A percentile compares a stretch with the other conserved stretches of the same genome.
These are phyloP conservation scores for Podaxis rugospora DNA, from an alignment of 768 basidiomycete species.

Conservation along the genomic window DNA sequence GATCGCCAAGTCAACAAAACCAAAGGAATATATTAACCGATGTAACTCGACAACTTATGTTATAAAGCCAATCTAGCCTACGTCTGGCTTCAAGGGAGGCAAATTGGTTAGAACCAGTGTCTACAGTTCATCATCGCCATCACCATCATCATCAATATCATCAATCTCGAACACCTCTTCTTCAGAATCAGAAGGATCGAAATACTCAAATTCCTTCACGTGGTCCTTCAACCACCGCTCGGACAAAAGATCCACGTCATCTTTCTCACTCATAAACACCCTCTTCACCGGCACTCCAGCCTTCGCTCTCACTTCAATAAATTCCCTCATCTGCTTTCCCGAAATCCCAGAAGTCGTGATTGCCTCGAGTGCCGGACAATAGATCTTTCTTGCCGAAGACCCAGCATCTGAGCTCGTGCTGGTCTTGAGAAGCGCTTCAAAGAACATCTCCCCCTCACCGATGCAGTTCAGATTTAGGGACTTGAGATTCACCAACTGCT, in stretches of 20 bases:
- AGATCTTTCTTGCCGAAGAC: slow-evolving; percentile 15
- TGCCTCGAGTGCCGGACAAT: slow-evolving; percentile 48
- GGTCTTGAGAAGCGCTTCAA: slow-evolving; percentile 17
- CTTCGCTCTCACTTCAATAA: slow-evolving; percentile 39
- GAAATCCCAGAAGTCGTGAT: slow-evolving; percentile 42
- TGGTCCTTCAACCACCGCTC: slow-evolving; percentile 49
- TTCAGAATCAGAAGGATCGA: slow-evolving; percentile 53
- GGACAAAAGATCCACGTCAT: slow-evolving; percentile 35
- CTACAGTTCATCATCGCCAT: slow-evolving; percentile 5
- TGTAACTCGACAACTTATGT: neutral
- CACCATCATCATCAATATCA: slow-evolving; percentile 9
- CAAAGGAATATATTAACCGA: neutral
- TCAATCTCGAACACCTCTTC: slow-evolving; percentile 19
- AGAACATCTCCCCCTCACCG: slow-evolving; percentile 26
- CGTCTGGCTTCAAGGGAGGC: neutral
- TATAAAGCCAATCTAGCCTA: neutral
- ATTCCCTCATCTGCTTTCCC: slow-evolving; percentile 33
- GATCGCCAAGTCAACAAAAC: neutral
- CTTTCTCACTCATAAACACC: slow-evolving; percentile 43
- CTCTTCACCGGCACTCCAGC: slow-evolving; percentile 42
- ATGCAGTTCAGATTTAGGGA: slow-evolving; percentile 33
- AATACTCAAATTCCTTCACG: slow-evolving; percentile 48
- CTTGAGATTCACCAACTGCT: slow-evolving; percentile 43
- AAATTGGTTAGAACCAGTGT: neutral
- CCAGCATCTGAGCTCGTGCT: neutral